Evolutionary conservation across 2,329 filamentous ascomycete genomes (phyloP).

Genomic region (Aquanectria penicillioides): DNA sequence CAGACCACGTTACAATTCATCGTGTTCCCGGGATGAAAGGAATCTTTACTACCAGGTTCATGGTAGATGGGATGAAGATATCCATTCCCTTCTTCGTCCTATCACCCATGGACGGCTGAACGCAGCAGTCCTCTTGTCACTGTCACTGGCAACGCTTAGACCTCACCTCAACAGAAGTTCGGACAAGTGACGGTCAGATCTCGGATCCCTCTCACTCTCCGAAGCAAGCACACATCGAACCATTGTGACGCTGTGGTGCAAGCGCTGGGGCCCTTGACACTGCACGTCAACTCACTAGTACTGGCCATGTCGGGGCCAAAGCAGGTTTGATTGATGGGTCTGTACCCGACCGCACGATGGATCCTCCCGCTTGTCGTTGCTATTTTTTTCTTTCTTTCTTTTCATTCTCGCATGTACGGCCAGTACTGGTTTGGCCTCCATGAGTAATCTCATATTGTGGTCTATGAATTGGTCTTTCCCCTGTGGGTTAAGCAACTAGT

Average conservation of each 20-base stretch:
- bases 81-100: not conserved
- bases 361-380: constrained; percentile 5
- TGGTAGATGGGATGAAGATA: not conserved
- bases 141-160: not conserved
- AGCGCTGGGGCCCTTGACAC: constrained; percentile 19
- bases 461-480: not conserved
- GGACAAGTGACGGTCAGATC: constrained; percentile 14
- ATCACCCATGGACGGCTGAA: not conserved
- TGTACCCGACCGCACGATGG: constrained; percentile 8
- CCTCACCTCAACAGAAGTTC: not conserved
- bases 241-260: constrained; percentile 7
- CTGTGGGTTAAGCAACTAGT: not conserved
- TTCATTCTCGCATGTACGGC: constrained; percentile 8
- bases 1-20: not conserved
- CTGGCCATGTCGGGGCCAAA: constrained; percentile 5
- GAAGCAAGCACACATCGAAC: constrained; percentile 28
- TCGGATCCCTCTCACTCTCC: constrained; percentile 6
- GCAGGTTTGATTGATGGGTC: constrained; percentile 10
- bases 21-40: not conserved
- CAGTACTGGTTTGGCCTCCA: not conserved
- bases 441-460: not conserved
- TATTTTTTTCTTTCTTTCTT: too few relatives aligned
- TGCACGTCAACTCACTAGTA: constrained; percentile 21
- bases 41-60: not conserved
- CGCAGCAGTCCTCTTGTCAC: too few relatives aligned